A percentile compares a stretch with the other conserved stretches of the same genome.
Conservation (phyloP, 2,329 filamentous ascomycete species). For the Hypoxylon sp. region DNA sequence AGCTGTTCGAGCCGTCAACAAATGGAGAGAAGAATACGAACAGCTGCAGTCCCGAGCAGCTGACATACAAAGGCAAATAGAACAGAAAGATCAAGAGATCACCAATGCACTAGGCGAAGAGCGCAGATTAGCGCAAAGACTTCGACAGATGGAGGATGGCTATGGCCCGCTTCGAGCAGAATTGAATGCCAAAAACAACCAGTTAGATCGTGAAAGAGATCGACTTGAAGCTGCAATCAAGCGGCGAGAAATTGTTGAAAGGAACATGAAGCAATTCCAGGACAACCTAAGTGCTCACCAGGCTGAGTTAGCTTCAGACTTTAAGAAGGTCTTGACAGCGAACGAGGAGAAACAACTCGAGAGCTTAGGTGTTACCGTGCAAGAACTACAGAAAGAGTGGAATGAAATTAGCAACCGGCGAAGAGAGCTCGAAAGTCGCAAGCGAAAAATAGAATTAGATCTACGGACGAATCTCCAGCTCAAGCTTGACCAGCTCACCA, state of each 20-base stretch:
- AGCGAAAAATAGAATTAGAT: slow-evolving; percentile 87
- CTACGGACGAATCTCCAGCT: slow-evolving; percentile 90
- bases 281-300: slow-evolving; percentile 84
- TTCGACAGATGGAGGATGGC: slow-evolving; percentile 83
- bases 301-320: slow-evolving; percentile 85
- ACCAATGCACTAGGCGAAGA: slow-evolving; percentile 87
- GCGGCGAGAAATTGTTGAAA: slow-evolving; percentile 78
- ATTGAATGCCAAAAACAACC: slow-evolving; percentile 79
- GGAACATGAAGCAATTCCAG: slow-evolving; percentile 80
- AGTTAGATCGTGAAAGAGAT: slow-evolving; percentile 80
- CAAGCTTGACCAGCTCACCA: slow-evolving; percentile 87
- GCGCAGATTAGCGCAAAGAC: slow-evolving; percentile 84
- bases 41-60: slow-evolving; percentile 72
- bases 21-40: slow-evolving; percentile 82
- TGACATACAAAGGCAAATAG: slow-evolving; percentile 78
- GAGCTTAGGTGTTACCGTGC: slow-evolving; percentile 75
- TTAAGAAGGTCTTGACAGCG: slow-evolving; percentile 88
- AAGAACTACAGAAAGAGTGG: slow-evolving; percentile 82
- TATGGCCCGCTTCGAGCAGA: slow-evolving; percentile 86
- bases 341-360: slow-evolving; percentile 89
- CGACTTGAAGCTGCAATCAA: slow-evolving; percentile 78
- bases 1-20: slow-evolving; percentile 81
- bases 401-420: slow-evolving; percentile 80
- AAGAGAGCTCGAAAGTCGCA: slow-evolving; percentile 83
- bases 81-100: slow-evolving; percentile 88